phyloP scores from a whole-genome alignment of 805 yeast species.

The Lipomyces sp. region DNA sequence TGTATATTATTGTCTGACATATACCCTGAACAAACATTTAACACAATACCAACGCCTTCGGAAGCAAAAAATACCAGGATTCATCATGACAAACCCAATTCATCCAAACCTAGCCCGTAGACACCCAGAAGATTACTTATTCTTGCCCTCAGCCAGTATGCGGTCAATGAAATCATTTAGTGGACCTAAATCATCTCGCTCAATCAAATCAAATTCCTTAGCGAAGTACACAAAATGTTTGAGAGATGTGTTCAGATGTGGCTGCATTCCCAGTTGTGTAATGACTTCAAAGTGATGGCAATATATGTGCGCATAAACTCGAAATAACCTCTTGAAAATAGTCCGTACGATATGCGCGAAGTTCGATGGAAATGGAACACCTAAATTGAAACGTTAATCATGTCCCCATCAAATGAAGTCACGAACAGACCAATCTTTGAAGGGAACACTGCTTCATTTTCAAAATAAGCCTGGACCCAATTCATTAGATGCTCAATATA shows the following conservation, averaged over 20 bases:
- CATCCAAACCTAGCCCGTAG: not conserved
- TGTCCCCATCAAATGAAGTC: not conserved
- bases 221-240: conserved; percentile 91
- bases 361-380: conserved; percentile 84
- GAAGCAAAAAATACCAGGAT: not conserved
- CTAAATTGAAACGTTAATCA: conserved; percentile 4
- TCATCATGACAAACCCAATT: not conserved
- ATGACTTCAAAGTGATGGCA: conserved; percentile 98
- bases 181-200: conserved; percentile 88
- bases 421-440: conserved; percentile 67
- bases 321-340: conserved; percentile 84
- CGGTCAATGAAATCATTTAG: conserved; percentile 77
- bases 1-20: not conserved
- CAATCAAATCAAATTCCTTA: conserved; percentile 78
- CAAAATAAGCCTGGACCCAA: conserved; percentile 93
- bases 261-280: conserved; percentile 86
- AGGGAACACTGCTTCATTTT: conserved; percentile 89
- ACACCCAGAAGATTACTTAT: not conserved
- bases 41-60: conserved; percentile 2
- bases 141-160: conserved; percentile 52
- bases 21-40: not conserved
- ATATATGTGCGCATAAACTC: conserved; percentile 96
- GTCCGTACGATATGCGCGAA: conserved; percentile 80
- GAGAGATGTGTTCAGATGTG: conserved; percentile 89
- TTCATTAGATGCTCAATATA: conserved; percentile 91